A percentile compares a stretch with the other conserved stretches of the same genome.
These are phyloP conservation scores for Colletotrichum sp. DNA, from an alignment of 2,329 filamentous ascomycete species.

Conservation along the genomic window DNA sequence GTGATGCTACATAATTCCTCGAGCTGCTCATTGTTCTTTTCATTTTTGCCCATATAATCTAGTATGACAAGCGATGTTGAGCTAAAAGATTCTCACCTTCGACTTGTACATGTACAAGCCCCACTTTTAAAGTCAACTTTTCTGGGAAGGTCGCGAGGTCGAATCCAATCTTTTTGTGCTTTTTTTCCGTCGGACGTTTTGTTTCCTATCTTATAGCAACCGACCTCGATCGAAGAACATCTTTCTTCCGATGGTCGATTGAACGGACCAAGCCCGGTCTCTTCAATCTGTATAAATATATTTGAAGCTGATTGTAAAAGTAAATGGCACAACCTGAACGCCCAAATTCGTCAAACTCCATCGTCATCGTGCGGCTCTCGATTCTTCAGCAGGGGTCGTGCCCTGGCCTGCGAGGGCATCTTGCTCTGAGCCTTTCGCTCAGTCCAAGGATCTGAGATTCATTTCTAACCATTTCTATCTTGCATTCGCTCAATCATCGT, in stretches of 20 bases:
- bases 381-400: background rate
- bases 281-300: background rate
- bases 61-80: background rate
- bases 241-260: no score
- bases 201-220: no score
- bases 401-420: background rate
- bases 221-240: no score
- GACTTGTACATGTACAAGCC: background rate
- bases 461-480: background rate
- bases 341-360: background rate
- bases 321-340: background rate
- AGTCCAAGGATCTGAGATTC: background rate
- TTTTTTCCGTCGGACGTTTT: no score
- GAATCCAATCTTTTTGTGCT: background rate
- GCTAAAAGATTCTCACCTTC: background rate
- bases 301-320: background rate
- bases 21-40: background rate
- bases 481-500: background rate
- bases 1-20: background rate
- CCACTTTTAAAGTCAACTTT: background rate
- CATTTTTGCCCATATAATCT: background rate
- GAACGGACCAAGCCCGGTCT: background rate
- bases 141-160: background rate
- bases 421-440: rapidly evolving
- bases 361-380: background rate